These are phyloP conservation scores for Aspergillus ellipticus DNA, from an alignment of 495 filamentous ascomycete genomes.

Conservation along the genomic window DNA sequence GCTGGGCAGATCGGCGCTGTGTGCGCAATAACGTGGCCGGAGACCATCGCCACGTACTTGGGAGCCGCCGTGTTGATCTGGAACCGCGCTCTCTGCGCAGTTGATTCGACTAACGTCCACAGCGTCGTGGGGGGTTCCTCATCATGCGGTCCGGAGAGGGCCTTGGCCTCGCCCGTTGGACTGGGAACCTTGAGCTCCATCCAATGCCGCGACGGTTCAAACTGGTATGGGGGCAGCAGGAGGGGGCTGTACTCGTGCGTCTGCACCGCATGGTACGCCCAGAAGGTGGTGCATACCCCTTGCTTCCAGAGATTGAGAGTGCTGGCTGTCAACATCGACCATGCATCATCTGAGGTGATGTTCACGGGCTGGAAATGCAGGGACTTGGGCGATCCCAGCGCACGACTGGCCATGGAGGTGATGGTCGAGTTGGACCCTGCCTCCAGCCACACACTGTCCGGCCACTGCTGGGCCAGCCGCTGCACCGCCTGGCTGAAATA, in stretches of 20 bases:
- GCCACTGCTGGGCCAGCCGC: constrained; percentile 29
- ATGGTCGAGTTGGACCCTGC: constrained; percentile 46
- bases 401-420: constrained; percentile 38
- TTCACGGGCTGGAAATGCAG: constrained; percentile 38
- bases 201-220: constrained; percentile 43
- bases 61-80: constrained; percentile 40
- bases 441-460: constrained; percentile 41
- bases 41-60: constrained; percentile 32
- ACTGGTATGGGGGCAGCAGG: constrained; percentile 50
- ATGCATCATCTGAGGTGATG: constrained; percentile 32
- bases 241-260: constrained; percentile 27
- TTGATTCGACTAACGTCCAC: constrained; percentile 36
- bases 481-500: constrained; percentile 46
- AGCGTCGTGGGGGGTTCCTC: constrained; percentile 14
- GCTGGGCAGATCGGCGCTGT: constrained; percentile 46
- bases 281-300: constrained; percentile 39
- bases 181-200: constrained; percentile 15
- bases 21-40: constrained; percentile 39
- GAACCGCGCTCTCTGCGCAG: constrained; percentile 36
- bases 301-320: constrained; percentile 41
- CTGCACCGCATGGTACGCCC: constrained; percentile 39
- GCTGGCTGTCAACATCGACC: too few relatives aligned
- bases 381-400: constrained; percentile 14
- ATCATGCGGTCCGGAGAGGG: too few relatives aligned
- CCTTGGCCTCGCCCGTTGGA: too few relatives aligned